These are phyloP conservation scores for Stenogyne calaminthoides DNA, from an alignment of 305 asterid genomes.

Conservation along the genomic window DNA sequence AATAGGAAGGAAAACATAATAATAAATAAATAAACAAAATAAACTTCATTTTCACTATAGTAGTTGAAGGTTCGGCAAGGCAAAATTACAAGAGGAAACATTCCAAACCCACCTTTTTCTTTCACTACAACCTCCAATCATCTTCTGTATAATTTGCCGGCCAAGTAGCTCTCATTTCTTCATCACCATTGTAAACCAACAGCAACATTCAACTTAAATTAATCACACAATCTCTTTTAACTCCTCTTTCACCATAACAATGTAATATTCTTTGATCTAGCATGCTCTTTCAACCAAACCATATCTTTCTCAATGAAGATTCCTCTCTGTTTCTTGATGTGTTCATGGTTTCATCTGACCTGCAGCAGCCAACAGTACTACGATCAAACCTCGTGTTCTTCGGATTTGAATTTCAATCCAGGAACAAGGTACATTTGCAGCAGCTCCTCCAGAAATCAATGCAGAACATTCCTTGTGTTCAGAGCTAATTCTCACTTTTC, in stretches of 20 bases:
- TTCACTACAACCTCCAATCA: neutral
- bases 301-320: constrained; percentile 25
- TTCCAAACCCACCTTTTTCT: neutral
- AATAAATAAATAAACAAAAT: neutral
- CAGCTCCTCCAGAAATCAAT: constrained; percentile 32
- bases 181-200: neutral
- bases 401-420: constrained; percentile 32
- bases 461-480: constrained; percentile 55
- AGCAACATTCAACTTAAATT: neutral
- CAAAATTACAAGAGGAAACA: constrained; percentile 37
- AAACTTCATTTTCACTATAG: neutral
- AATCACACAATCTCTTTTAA: neutral
- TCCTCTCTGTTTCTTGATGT: constrained; percentile 34
- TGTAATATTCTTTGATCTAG: neutral
- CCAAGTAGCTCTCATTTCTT: constrained; percentile 24
- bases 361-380: constrained; percentile 53
- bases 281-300: neutral
- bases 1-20: too few relatives aligned
- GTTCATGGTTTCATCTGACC: constrained; percentile 28
- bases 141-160: constrained; percentile 31
- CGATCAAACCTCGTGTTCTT: constrained; percentile 48
- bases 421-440: constrained; percentile 61
- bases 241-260: neutral
- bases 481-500: constrained; percentile 39
- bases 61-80: constrained; percentile 24